These are phyloP conservation scores for Thielaviopsis punctulata DNA, from an alignment of 2,329 filamentous ascomycete species.

Conservation along the genomic window DNA sequence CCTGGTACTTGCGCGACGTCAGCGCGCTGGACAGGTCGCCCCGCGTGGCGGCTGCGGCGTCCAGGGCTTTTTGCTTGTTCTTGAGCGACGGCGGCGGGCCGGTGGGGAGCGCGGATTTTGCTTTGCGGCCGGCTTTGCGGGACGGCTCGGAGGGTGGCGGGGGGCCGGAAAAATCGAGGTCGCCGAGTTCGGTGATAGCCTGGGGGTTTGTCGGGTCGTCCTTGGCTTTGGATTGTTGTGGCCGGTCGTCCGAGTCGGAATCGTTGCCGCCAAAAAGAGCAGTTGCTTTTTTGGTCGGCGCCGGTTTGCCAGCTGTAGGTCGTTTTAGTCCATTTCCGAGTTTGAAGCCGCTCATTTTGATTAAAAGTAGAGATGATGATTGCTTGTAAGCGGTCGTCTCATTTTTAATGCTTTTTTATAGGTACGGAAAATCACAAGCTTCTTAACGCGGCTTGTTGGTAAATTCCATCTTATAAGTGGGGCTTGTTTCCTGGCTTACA, in stretches of 20 bases:
- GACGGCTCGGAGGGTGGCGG: slow-evolving; percentile 11
- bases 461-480: background rate
- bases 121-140: slow-evolving; percentile 18
- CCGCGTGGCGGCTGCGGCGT: slow-evolving; percentile 30
- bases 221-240: slow-evolving; percentile 22
- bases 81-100: slow-evolving; percentile 15
- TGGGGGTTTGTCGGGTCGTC: slow-evolving; percentile 23
- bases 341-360: slow-evolving; percentile 30
- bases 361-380: background rate
- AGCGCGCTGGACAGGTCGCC: slow-evolving; percentile 50
- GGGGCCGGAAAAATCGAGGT: slow-evolving; percentile 10
- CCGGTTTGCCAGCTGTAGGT: slow-evolving; percentile 29
- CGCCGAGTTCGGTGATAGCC: slow-evolving; percentile 47
- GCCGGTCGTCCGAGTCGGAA: slow-evolving; percentile 33
- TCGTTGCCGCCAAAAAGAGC: slow-evolving; percentile 42
- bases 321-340: slow-evolving; percentile 45
- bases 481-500: background rate
- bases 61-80: slow-evolving; percentile 19
- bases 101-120: background rate
- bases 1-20: slow-evolving; percentile 43
- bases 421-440: background rate
- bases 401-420: too few relatives aligned
- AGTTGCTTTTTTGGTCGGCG: slow-evolving; percentile 34
- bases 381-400: background rate
- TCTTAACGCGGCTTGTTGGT: background rate